Evolutionary conservation across 495 filamentous ascomycete genomes (phyloP).

Genomic region (Darksidea phi): DNA sequence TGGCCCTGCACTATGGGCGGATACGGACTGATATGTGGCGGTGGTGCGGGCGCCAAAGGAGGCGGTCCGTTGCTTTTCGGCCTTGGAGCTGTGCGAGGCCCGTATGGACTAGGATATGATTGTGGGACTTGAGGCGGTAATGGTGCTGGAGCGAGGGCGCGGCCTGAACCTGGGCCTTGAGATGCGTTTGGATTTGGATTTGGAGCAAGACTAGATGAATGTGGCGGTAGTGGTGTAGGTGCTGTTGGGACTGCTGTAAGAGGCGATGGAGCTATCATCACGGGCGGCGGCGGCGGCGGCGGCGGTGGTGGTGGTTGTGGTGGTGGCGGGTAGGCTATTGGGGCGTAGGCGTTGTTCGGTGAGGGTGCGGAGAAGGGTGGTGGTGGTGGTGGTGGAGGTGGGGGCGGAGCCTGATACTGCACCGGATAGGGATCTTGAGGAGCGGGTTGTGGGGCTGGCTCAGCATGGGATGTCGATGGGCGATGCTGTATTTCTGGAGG

Average conservation of each 20-base stretch:
- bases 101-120: conserved; percentile 24
- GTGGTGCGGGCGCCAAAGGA: conserved; percentile 17
- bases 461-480: neutral
- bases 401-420: neutral
- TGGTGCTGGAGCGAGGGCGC: conserved; percentile 24
- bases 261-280: neutral
- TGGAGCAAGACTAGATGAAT: neutral
- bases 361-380: neutral
- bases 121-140: conserved; percentile 4
- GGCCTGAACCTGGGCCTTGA: neutral
- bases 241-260: conserved; percentile 7
- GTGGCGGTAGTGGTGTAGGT: neutral
- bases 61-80: conserved; percentile 16
- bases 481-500: neutral
- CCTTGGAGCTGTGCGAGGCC: conserved; percentile 16
- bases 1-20: conserved; percentile 1
- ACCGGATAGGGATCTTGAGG: neutral
- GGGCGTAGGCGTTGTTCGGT: neutral
- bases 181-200: neutral
- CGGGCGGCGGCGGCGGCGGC: neutral
- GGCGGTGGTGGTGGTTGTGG: neutral
- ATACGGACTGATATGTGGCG: conserved; percentile 27
- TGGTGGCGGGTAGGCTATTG: neutral
- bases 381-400: neutral
- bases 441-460: neutral